Evolutionary conservation across 1,139 yeast species (phyloP).

Genomic region (Sugiyamaella xylanicola): DNA sequence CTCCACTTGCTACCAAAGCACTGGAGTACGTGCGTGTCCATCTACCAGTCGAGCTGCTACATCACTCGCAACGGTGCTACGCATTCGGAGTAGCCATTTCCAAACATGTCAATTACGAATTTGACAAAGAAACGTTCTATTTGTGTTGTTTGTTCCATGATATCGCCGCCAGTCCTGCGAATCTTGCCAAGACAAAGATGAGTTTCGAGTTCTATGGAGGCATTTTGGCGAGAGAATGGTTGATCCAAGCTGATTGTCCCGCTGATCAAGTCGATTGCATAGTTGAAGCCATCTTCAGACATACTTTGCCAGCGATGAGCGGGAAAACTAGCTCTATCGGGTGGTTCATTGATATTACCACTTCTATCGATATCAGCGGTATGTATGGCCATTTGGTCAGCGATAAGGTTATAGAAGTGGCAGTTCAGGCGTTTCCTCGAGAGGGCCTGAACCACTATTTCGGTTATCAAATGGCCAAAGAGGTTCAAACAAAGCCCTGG

Average conservation of each 20-base stretch:
- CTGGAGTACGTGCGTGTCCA: conserved; percentile 6
- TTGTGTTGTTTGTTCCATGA: conserved; percentile 25
- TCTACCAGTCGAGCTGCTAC: conserved; percentile 21
- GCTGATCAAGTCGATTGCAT: conserved; percentile 11
- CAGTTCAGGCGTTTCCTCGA: conserved; percentile 8
- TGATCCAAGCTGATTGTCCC: conserved; percentile 4
- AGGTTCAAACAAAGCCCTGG: conserved; percentile 4
- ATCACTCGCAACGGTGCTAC: conserved; percentile 26
- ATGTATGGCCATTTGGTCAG: background rate
- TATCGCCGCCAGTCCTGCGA: conserved; percentile 26
- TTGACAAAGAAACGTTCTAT: conserved; percentile 20
- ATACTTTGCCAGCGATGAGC: background rate
- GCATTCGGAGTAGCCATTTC: conserved; percentile 24
- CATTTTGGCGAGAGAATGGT: conserved; percentile 24
- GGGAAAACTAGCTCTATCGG: background rate
- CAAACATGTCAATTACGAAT: conserved; percentile 19
- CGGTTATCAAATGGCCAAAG: background rate
- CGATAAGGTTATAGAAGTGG: background rate
- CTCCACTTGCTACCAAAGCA: conserved; percentile 1
- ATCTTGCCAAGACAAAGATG: conserved; percentile 26
- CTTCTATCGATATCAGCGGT: conserved; percentile 8
- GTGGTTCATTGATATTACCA: background rate
- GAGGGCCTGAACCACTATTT: conserved; percentile 1
- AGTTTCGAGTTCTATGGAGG: conserved; percentile 31
- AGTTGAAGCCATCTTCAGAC: conserved; percentile 14